These are phyloP conservation scores for Orbilia javanica DNA, from an alignment of 2,329 filamentous ascomycete species.

Conservation along the genomic window DNA sequence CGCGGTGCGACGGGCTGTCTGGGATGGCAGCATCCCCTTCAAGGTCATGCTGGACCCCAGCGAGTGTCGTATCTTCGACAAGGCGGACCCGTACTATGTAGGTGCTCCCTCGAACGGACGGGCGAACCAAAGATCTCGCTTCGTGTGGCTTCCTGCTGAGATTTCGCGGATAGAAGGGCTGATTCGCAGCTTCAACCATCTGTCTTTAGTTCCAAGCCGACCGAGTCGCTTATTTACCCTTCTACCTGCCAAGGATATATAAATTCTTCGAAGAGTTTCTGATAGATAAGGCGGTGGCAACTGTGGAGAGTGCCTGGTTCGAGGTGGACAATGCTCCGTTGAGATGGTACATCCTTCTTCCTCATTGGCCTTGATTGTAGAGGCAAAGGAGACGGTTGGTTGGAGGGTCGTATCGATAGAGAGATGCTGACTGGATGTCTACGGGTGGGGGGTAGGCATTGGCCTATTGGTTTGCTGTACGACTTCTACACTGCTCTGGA, in stretches of 20 bases:
- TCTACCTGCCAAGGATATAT: conserved; percentile 74
- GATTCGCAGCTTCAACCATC: conserved; percentile 46
- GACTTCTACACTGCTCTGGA: conserved; percentile 76
- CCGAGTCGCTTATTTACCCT: conserved; percentile 77
- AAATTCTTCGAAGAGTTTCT: conserved; percentile 73
- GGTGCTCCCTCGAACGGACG: conserved; percentile 25
- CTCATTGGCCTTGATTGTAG: not conserved
- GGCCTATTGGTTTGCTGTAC: conserved; percentile 76
- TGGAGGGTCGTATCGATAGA: not conserved
- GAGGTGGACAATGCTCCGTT: conserved; percentile 76
- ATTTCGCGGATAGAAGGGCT: conserved; percentile 40
- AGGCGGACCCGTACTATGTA: conserved; percentile 61
- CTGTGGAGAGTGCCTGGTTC: conserved; percentile 66
- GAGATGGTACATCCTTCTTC: conserved; percentile 70
- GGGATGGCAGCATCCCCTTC: conserved; percentile 61
- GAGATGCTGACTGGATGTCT: not conserved
- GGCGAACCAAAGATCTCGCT: not conserved
- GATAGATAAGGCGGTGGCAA: conserved; percentile 70
- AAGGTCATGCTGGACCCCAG: conserved; percentile 61
- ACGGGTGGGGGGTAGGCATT: conserved; percentile 67
- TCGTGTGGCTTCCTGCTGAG: conserved; percentile 37
- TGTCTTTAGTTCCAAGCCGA: conserved; percentile 70
- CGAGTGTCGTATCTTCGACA: conserved; percentile 61
- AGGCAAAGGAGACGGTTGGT: not conserved
- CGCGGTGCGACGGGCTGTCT: conserved; percentile 60